Conservation (phyloP, 176 grass and related monocot genomes). For the Carex myosuroides region DNA sequence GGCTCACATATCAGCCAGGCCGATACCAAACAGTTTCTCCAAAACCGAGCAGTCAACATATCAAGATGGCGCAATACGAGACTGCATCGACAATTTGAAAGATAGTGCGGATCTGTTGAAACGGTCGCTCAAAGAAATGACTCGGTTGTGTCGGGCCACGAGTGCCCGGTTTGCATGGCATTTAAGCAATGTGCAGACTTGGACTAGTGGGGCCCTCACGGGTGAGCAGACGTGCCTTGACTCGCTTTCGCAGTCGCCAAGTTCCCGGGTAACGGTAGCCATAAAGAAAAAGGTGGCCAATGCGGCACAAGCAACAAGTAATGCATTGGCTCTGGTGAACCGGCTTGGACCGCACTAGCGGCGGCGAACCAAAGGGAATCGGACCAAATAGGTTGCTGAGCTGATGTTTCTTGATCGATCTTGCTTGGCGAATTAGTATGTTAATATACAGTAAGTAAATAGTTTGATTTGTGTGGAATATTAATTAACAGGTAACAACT, state of each 20-base stretch:
- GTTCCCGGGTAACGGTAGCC: neutral
- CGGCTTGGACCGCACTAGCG: conserved; percentile 21
- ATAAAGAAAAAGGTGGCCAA: conserved; percentile 32
- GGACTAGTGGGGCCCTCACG: conserved; percentile 73
- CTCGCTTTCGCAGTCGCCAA: conserved; percentile 25
- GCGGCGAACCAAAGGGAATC: neutral
- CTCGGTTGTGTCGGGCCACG: conserved; percentile 33
- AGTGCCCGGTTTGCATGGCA: conserved; percentile 42
- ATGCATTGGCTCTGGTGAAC: conserved; percentile 77
- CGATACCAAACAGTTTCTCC: neutral
- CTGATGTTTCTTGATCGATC: neutral
- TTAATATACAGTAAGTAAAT: neutral
- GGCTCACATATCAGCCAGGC: neutral
- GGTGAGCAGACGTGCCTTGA: conserved; percentile 69
- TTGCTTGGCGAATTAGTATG: neutral
- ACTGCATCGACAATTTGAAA: conserved; percentile 51
- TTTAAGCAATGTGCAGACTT: conserved; percentile 79
- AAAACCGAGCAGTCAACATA: neutral
- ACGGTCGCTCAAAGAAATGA: conserved; percentile 52
- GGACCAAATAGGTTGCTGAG: neutral
- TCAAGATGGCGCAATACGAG: conserved; percentile 30
- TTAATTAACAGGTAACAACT: neutral
- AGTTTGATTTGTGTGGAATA: neutral
- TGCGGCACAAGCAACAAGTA: conserved; percentile 51
- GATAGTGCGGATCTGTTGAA: conserved; percentile 49